Evolutionary conservation across 139 green algal species (phyloP).

Genomic region (Chara braunii): DNA sequence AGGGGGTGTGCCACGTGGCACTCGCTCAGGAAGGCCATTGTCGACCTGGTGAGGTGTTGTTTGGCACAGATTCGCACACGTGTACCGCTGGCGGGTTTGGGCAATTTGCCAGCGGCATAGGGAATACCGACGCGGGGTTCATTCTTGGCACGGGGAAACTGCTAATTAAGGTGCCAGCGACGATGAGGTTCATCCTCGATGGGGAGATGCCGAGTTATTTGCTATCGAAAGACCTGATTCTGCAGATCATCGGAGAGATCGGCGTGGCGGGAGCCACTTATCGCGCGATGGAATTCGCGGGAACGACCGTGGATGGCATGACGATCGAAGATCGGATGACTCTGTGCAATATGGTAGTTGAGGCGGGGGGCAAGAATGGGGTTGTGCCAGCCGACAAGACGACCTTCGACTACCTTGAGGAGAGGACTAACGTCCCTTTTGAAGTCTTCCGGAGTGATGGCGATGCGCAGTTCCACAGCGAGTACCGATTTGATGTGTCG

Average conservation of each 20-base stretch:
- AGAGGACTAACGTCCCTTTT: constrained; percentile 62
- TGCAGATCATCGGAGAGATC: constrained; percentile 93
- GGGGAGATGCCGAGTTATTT: constrained; percentile 87
- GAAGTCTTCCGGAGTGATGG: constrained; percentile 70
- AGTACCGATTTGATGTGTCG: constrained; percentile 75
- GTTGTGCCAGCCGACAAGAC: constrained; percentile 75
- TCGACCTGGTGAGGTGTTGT: constrained; percentile 71
- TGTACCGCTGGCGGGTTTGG: constrained; percentile 94
- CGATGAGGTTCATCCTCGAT: constrained; percentile 85
- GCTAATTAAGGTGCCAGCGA: constrained; percentile 89
- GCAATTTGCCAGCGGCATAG: constrained; percentile 88
- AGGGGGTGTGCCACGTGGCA: constrained; percentile 90
- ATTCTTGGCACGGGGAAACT: constrained; percentile 94
- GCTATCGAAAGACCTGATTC: constrained; percentile 86
- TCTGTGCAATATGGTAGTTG: constrained; percentile 95
- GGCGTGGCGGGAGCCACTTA: constrained; percentile 57
- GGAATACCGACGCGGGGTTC: constrained; percentile 94
- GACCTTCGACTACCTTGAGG: constrained; percentile 86
- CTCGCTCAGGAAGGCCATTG: constrained; percentile 82
- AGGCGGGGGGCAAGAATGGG: constrained; percentile 77
- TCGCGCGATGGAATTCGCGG: constrained; percentile 74
- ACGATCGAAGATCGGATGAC: constrained; percentile 98
- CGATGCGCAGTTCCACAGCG: constrained; percentile 50
- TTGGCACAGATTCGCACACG: constrained; percentile 95
- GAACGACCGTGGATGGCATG: constrained; percentile 71